Evolutionary conservation across 164 flowering plant species (phyloP), one percentile per base, ranked within the genome.

Genomic region (Vitis labrusca): DNA sequence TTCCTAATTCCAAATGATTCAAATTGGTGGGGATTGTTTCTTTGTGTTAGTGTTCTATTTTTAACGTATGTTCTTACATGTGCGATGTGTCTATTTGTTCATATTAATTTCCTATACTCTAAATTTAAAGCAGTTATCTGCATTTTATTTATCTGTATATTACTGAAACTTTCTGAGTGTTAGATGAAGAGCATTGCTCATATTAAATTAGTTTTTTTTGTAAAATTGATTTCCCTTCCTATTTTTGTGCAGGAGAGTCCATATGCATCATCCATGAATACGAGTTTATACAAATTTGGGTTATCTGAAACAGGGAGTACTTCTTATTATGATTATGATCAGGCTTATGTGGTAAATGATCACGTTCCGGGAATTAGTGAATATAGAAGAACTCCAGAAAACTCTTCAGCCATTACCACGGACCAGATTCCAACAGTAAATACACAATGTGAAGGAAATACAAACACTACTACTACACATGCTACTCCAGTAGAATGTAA

Each of bases 221-320:
- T n/a, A 44, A 54, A 2, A 50, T 27, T 37, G 44, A 37, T 37
- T 37, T 66, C 60, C 37, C 29, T 61, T 48, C 61, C 65, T 74
- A 15, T 65, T 11, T 37, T 6, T 76, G 55, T 81, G 83, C 84
- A 91, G 98, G 95, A 88, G 56, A 75, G 72, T 65, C 74, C 79
- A 3, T 85, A 88, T 59, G 86, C 97, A 53, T 76, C 86, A 52
- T 37, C 44, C 44, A 79, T 68, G 64, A 77, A 80, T 79, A 63
- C 85, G 16, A 84, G 76, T 72, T 73, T 79, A 50, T 86, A 89
- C 76, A 92, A 94, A 73, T 84, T 77, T 78, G 93, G 88, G 32
- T 53, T 64, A 27, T 77, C 86, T 64, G 91, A 88, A 60, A 71
- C 83, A 54, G 87, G 88, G 63, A 79, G 58, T 71, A 62, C 76